Evolutionary conservation across 176 grass and related monocot species (phyloP), one percentile per base, ranked within the genome.

Genomic region (Oryza meyeriana): DNA sequence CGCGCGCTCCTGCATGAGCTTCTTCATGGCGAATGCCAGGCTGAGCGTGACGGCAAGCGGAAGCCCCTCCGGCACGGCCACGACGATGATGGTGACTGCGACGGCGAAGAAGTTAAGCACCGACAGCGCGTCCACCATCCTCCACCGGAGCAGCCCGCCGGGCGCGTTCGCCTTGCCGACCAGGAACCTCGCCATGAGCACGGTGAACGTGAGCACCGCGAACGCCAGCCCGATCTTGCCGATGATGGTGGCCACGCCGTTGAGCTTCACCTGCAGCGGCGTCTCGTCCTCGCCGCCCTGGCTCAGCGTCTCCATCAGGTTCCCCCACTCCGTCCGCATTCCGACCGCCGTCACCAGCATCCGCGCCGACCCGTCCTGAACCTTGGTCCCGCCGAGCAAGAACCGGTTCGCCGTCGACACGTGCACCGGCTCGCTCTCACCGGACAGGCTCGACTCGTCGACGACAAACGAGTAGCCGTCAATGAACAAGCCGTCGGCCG

Each of bases 11-110:
- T 93, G 76, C 96, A 98, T 98, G 64, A 98, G 89, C 62, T 94
- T 91, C 81, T 98, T 91, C 96, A 98, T 98, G 42, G 96, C 96
- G 87, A 98, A 98, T 12, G 96, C 93, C 29, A 98, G 87, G 86
- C 93, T 95, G 63, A 98, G 87, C 64, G 96, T 98, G 58, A 98
- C 96, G 69, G 96, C 90, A 41, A 98, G 88, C 31, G 96, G 96
- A 40, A 98, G 76, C 6, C 96, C 95, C 79, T 98, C 96, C 1
- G 96, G 96, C 22, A 98, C 93, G 8, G 96, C 96, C 17, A 98
- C 96, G 10, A 98, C 96, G 74, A 98, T 76, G 75, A 98, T 98
- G 18, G 96, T 98, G 4, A 98, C 92, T 0, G 96, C 78, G 33
- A 98, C 87, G 35, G 96, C 96, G 69, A 98, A 95, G 82, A 89